Base-by-base conservation (phyloP, 2,329 filamentous ascomycete species). In the Acephala macrosclerotiorum region DNA sequence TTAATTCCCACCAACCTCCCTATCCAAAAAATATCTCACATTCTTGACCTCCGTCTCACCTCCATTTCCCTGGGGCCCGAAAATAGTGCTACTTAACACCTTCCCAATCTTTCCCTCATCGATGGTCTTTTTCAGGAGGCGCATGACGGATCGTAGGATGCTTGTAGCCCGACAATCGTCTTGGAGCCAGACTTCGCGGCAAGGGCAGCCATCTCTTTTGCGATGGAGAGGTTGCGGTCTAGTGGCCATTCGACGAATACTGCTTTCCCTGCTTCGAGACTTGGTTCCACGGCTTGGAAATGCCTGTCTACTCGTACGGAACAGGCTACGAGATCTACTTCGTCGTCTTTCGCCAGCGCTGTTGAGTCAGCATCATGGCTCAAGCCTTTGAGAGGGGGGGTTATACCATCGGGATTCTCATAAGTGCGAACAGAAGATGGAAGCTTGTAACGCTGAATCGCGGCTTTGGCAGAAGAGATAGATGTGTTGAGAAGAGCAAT, bases 241-340 rank as follows among this genome's bases (percentile, higher is more conserved):
- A 89, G 77, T 6, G 85, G 87, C 84, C 87, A 89, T 75, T 89
- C 87, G 0, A 87, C 79, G 64, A 79, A 89, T 0, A 85, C 79
- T 0, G 76, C 71, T 72, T 88, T 88, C 0, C 85, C 86, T 0
- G 84, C 82, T 16, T 77, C 76, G 1, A 88, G 68, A 18, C 81
- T 83, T 0, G 86, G 83, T 12, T 79, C 75, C 0, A 85, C 87
- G 36, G 76, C 79, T 66, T 81, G 81, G 8, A 88, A 82, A 3
- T 89, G 83, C 0, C 88, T 77, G 12, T 88, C 83, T 9, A 89
- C 77, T 3, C 85, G 79, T 0, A 85, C 87, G 49, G 75, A 79
- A 67, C 83, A 83, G 4, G 89, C 82, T 1, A 89, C 83, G 0
- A 89, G 77, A 14, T 88, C 83, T 9, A 89, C 76, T 11, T 83